These are phyloP conservation scores for Anthracocystis walkeri DNA, from an alignment of 1,284 basidiomycete genomes.

Conservation along the genomic window DNA sequence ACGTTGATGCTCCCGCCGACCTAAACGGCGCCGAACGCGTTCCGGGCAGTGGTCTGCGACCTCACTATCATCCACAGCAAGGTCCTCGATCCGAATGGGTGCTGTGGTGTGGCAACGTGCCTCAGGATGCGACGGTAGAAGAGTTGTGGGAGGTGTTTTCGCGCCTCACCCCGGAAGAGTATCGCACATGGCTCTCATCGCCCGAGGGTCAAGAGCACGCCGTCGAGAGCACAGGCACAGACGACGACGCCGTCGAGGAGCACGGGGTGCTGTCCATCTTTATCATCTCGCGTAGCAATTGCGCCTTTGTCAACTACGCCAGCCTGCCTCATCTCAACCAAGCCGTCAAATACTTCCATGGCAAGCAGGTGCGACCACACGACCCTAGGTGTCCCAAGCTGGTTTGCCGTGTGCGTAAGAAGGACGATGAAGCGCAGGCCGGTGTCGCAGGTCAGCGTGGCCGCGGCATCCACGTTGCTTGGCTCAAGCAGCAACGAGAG, in stretches of 20 bases:
- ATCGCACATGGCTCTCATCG: conserved; percentile 20
- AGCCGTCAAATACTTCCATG: conserved; percentile 82
- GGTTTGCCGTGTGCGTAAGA: conserved; percentile 85
- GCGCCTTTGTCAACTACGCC: conserved; percentile 91
- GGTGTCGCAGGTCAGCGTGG: conserved; percentile 93
- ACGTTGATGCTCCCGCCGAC: conserved; percentile 13
- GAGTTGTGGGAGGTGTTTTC: conserved; percentile 88
- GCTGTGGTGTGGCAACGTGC: conserved; percentile 94
- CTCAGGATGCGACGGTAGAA: conserved; percentile 82
- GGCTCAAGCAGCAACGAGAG: conserved; percentile 75
- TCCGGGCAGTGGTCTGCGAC: conserved; percentile 40
- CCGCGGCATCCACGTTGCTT: conserved; percentile 82
- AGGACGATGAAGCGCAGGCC: conserved; percentile 86
- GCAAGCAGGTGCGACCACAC: conserved; percentile 75
- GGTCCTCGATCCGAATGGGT: conserved; percentile 86
- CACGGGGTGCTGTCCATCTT: conserved; percentile 86
- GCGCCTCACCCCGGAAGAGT: conserved; percentile 40
- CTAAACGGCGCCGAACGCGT: conserved; percentile 25
- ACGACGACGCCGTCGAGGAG: conserved; percentile 42
- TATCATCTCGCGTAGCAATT: conserved; percentile 89
- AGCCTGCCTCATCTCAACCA: conserved; percentile 76
- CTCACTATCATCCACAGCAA: conserved; percentile 52
- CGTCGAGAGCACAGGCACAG: neutral
- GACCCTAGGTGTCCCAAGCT: conserved; percentile 82
- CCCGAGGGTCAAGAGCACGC: conserved; percentile 19